Base-by-base conservation (phyloP, 495 filamentous ascomycete genomes). In the Penicillium maclennaniae region DNA sequence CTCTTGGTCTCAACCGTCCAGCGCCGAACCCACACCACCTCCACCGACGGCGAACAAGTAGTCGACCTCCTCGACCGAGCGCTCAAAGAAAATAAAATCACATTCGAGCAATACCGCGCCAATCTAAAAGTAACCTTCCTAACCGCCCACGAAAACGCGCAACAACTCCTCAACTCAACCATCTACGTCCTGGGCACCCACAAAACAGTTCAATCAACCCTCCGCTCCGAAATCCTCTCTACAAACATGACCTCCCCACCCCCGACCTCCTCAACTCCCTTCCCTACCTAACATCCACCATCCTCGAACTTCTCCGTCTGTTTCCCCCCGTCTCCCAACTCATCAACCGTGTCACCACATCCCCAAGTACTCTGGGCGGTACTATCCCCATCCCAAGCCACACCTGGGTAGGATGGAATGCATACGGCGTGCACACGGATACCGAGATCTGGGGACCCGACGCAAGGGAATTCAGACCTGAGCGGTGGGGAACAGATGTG, bases 311-410 rank as follows among this genome's bases (percentile, higher is more conserved):
- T 2, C 69, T 76, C 12, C 69, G 71, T 12, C 58, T 76, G 2
- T 76, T 69, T 44, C 71, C 73, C 8, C 72, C 71, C 6, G 66
- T 74, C 14, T 63, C 63, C 0, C 63, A 73, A 34, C 46, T 75
- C 1, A 61, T 74, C 36, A 74, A 75, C 38, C 66, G 66, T 4
- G 53, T 61, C 4, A 58, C 65, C 0, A 43, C 46, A 6, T 36
- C 16, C 1, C n/a, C 42, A 2, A 23, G 49, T 8, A 10, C 54
- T 0, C 60, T 74, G 0, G 70, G 70, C 6, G 60, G 59, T 0
- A 43, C 60, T 7, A 48, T 75, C 7, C 17, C 47, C 1, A 67
- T 75, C 14, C 67, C 62, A 0, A 54, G 55, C 25, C 67, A 60
- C 16, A 69, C 69, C 1, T 70, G 62, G 56, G 54, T 73, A 8